phyloP scores from a whole-genome alignment of 225 moss, liverwort and hornwort genomes.

The Straminergon stramineum region DNA sequence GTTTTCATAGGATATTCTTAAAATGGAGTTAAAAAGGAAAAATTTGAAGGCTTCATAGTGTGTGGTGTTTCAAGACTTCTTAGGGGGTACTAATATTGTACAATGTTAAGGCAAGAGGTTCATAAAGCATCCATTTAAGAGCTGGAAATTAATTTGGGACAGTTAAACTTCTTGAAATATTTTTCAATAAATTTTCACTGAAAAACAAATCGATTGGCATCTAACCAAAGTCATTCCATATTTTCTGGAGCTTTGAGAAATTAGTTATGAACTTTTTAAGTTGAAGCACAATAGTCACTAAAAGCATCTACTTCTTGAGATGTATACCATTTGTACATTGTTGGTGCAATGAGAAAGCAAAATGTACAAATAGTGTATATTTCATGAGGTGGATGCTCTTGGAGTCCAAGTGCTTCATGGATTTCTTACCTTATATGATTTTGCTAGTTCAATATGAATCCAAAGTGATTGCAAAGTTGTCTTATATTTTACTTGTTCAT shows the following conservation, averaged over 20 bases:
- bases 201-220: neutral
- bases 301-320: neutral
- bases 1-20: too few species aligned
- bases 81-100: too few species aligned
- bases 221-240: neutral
- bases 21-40: too few species aligned
- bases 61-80: too few species aligned
- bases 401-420: accelerated
- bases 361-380: neutral
- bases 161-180: neutral
- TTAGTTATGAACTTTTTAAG: neutral
- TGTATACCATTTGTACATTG: neutral
- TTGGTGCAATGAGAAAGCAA: neutral
- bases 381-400: neutral
- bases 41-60: too few species aligned
- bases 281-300: accelerated
- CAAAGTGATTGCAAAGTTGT: neutral
- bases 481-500: neutral
- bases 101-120: neutral
- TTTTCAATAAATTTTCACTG: neutral
- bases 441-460: neutral
- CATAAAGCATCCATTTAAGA: neutral
- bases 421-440: neutral
- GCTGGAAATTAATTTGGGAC: neutral
- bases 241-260: neutral